Base-by-base conservation (phyloP, 768 basidiomycete species). In the Obba rivulosa region DNA sequence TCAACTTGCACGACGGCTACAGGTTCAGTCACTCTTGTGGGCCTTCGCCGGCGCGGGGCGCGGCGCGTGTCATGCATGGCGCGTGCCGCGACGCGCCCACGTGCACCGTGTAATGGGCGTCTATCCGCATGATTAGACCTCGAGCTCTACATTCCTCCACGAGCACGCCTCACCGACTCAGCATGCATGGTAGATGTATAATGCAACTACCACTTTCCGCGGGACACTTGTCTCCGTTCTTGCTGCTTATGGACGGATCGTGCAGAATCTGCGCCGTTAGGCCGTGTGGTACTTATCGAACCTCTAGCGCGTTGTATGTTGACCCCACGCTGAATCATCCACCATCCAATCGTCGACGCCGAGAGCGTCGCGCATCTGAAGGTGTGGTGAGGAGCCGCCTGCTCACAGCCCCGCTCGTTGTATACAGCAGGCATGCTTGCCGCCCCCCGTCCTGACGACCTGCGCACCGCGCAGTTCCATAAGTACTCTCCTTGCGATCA, bases 81-180 rank as follows among this genome's bases (percentile, higher is more conserved):
- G 51, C 53, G 51, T 52, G 56, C 47, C 52, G 50, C 56, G 54
- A 48, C 55, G 40, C 36, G 49, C 28, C 28, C 49, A 56, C 59
- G 53, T 61, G 59, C 53, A 45, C 43, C 49, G 46, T 52, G 39
- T 57, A 53, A 60, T 60, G 59, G 53, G 59, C 59, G 59, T 38
- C 53, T 45, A 43, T 40, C 14, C 9, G 22, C 16, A n/a, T 35
- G 17, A 11, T 10, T 24, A 11, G 9, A 13, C 25, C 36, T 31
- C 42, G 43, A 45, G 18, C 45, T 39, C 41, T 35, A 35, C 42
- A 41, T 37, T 41, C 25, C 45, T 48, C 46, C 48, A 50, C 45
- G 37, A 39, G 47, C 39, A 45, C 42, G 52, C 59, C 59, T 58
- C 57, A 46, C 50, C 57, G 57, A 52, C 49, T 45, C 49, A 34